phyloP scores from a whole-genome alignment of 768 basidiomycete genomes.

The Panaeolus papilionaceus region DNA sequence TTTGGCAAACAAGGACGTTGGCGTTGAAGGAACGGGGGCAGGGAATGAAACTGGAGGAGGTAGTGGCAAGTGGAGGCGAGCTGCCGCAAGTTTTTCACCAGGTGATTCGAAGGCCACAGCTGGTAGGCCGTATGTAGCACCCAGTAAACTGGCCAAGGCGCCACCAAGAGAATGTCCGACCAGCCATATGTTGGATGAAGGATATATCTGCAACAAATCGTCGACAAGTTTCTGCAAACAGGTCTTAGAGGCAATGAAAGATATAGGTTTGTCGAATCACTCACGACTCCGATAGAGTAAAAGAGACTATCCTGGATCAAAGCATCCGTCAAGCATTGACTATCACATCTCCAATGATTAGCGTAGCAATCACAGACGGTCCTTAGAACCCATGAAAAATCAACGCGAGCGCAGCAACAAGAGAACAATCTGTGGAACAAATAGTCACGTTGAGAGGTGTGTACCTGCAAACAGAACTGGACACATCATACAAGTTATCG shows the following conservation, averaged over 20 bases:
- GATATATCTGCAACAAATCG: conserved; percentile 85
- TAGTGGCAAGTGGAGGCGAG: conserved; percentile 85
- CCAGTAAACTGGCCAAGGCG: conserved; percentile 85
- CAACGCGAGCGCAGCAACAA: conserved; percentile 93
- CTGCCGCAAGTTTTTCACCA: conserved; percentile 73
- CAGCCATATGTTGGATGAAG: conserved; percentile 86
- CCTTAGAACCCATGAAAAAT: conserved; percentile 83
- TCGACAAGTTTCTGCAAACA: conserved; percentile 77
- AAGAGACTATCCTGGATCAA: conserved; percentile 91
- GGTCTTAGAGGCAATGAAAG: not conserved
- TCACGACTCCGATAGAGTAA: conserved; percentile 85
- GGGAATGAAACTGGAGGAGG: conserved; percentile 52
- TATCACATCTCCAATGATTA: conserved; percentile 74
- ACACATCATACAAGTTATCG: conserved; percentile 66
- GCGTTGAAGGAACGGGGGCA: conserved; percentile 31
- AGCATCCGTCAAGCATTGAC: conserved; percentile 81
- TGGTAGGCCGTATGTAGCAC: conserved; percentile 89
- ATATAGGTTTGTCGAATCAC: conserved; percentile 32
- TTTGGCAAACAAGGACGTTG: not conserved
- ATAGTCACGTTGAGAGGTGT: not conserved
- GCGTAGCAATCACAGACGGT: conserved; percentile 91
- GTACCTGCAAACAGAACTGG: not conserved
- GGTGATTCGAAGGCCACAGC: conserved; percentile 93
- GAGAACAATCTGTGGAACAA: conserved; percentile 62
- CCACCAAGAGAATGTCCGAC: conserved; percentile 94